Conservation (phyloP, 2,329 filamentous ascomycete genomes). For the Xylariaceae sp. region DNA sequence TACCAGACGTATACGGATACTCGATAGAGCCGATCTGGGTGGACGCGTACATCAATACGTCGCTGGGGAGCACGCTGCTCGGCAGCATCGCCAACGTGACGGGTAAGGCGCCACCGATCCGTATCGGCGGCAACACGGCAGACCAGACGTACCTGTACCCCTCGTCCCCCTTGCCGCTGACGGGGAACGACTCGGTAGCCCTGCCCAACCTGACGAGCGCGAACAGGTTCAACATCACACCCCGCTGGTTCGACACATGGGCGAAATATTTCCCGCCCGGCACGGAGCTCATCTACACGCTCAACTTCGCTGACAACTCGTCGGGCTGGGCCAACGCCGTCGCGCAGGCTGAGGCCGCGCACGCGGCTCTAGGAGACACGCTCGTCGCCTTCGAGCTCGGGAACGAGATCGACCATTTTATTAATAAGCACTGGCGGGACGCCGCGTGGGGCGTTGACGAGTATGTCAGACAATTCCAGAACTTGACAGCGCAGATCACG, state of each 20-base stretch:
- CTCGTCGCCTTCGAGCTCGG: conserved; percentile 45
- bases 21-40: conserved; percentile 46
- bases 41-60: conserved; percentile 40
- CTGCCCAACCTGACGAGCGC: conserved; percentile 35
- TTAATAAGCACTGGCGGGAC: conserved; percentile 44
- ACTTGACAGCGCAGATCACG: conserved; percentile 42
- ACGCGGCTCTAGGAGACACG: conserved; percentile 38
- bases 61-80: conserved; percentile 39
- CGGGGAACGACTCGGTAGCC: conserved; percentile 39
- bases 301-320: conserved; percentile 44
- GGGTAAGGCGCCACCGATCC: conserved; percentile 43
- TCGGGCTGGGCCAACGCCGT: conserved; percentile 41
- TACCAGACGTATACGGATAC: conserved; percentile 44
- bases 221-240: conserved; percentile 43
- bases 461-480: conserved; percentile 44
- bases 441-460: conserved; percentile 38
- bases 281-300: conserved; percentile 44
- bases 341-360: conserved; percentile 40
- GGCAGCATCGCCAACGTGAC: conserved; percentile 38
- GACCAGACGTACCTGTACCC: conserved; percentile 44
- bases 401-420: conserved; percentile 48
- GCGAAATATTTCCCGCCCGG: conserved; percentile 42
- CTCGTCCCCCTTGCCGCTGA: conserved; percentile 35
- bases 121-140: conserved; percentile 45
- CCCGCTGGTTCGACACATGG: conserved; percentile 43